Percentiles rank a stretch among this genome's conserved stretches.
phyloP scores from a whole-genome alignment of 208 protist genomes.

The Herpetomonas samuelpessoai region DNA sequence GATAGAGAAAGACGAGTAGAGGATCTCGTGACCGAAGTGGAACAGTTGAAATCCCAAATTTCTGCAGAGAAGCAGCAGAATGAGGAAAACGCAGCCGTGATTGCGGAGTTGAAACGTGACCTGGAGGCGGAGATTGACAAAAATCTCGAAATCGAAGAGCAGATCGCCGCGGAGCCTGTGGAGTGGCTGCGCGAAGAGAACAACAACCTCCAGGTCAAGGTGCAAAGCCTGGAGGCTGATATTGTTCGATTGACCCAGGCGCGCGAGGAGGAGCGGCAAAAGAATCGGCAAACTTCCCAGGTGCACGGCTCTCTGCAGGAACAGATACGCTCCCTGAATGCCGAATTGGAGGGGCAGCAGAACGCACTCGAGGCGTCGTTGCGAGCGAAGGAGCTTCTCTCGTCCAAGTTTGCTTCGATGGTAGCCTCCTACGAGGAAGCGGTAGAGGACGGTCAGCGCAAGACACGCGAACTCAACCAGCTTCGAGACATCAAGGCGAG shows the following conservation, averaged over 20 bases:
- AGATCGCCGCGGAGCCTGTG: constrained; percentile 9
- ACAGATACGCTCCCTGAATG: constrained; percentile 16
- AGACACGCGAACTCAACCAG: constrained; percentile 16
- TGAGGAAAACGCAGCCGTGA: neutral
- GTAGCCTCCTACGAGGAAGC: constrained; percentile 19
- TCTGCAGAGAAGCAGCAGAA: neutral
- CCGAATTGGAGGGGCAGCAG: constrained; percentile 11
- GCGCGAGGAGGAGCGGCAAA: constrained; percentile 1
- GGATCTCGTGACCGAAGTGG: constrained; percentile 5
- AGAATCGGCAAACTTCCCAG: constrained; percentile 14
- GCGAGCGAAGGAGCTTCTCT: constrained; percentile 16
- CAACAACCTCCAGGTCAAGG: constrained; percentile 15
- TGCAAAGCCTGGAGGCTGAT: constrained; percentile 16
- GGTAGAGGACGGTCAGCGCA: constrained; percentile 7
- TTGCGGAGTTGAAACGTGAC: neutral
- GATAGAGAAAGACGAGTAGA: constrained; percentile 1
- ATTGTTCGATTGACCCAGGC: constrained; percentile 10
- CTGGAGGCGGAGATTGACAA: constrained; percentile 17
- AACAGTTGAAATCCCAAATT: neutral
- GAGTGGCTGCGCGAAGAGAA: constrained; percentile 45
- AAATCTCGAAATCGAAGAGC: constrained; percentile 8
- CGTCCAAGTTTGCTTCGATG: constrained; percentile 16
- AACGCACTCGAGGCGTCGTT: constrained; percentile 2
- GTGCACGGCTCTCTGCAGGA: constrained; percentile 3
- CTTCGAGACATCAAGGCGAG: constrained; percentile 19